Evolutionary conservation across 2,329 filamentous ascomycete species (phyloP).

Genomic region (Monilinia fructigena): DNA sequence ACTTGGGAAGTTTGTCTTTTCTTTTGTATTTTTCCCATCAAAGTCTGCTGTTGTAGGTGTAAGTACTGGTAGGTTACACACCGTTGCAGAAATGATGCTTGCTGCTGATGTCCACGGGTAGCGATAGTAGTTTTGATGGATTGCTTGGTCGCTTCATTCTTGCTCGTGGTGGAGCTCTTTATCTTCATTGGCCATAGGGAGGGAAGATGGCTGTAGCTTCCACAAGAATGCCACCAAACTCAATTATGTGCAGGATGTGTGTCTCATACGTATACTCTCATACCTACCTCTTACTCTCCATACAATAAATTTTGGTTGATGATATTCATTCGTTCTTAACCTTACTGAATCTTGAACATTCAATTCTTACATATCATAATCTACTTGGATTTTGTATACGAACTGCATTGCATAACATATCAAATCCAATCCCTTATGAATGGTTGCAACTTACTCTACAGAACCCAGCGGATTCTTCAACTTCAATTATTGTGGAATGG

Average conservation of each 20-base stretch:
- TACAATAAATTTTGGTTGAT: not conserved
- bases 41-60: not conserved
- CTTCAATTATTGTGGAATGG: too few relatives aligned
- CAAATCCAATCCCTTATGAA: too few relatives aligned
- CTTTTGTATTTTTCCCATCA: not conserved
- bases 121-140: not conserved
- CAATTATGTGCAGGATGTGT: not conserved
- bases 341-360: not conserved
- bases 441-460: too few relatives aligned
- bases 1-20: not conserved
- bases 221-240: not conserved
- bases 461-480: too few relatives aligned
- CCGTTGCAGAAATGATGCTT: too few relatives aligned
- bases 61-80: too few relatives aligned
- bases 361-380: not conserved
- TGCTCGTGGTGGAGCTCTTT: constrained; percentile 3
- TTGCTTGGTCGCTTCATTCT: not conserved
- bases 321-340: not conserved
- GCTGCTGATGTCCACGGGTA: not conserved
- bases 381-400: too few relatives aligned
- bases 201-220: not conserved
- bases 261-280: not conserved
- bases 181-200: constrained; percentile 2
- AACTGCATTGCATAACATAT: too few relatives aligned
- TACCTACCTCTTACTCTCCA: too few relatives aligned